Conservation (phyloP, 2,329 filamentous ascomycete species). For the Fusarium subtropicale region DNA sequence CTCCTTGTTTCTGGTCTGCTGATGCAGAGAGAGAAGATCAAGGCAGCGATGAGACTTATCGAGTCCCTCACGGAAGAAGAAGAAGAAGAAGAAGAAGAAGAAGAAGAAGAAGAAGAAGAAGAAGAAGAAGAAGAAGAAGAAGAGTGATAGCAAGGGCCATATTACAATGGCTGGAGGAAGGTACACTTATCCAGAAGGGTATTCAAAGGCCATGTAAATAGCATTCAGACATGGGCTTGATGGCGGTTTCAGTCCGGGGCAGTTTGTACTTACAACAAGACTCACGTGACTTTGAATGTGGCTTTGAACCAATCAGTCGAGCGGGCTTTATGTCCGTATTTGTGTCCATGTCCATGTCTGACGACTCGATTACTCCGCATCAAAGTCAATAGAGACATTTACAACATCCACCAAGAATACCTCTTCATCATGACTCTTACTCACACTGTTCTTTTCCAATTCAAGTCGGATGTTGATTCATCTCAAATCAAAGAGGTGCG, state of each 20-base stretch:
- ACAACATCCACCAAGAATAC: not conserved
- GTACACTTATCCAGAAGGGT: not conserved
- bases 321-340: not conserved
- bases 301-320: not conserved
- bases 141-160: not conserved
- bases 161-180: not conserved
- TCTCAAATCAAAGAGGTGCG: not conserved
- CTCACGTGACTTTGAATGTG: not conserved
- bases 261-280: not conserved
- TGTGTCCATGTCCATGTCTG: not conserved
- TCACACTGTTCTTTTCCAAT: slow-evolving; percentile 23
- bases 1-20: not conserved
- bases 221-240: not conserved
- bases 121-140: not conserved
- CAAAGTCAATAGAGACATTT: not conserved
- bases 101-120: not conserved
- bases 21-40: not conserved
- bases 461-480: not conserved
- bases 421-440: slow-evolving; percentile 1
- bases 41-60: not conserved
- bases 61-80: not conserved
- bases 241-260: not conserved
- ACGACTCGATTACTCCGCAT: slow-evolving; percentile 10
- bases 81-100: no score
- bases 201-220: not conserved